Evolutionary conservation across 2,329 filamentous ascomycete genomes (phyloP).

Genomic region (Aspergillus japonicus): DNA sequence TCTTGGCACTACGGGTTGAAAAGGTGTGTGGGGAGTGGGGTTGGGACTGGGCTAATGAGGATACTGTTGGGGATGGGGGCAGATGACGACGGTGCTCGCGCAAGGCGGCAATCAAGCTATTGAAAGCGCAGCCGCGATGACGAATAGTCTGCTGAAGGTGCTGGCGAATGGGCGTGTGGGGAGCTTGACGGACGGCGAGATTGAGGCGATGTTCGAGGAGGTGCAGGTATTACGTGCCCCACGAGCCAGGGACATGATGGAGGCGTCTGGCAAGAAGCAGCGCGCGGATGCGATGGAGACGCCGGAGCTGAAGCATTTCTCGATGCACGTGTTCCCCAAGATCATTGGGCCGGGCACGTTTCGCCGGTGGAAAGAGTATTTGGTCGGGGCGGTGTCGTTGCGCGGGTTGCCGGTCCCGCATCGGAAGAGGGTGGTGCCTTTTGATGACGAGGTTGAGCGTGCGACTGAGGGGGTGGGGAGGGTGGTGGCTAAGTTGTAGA

Average conservation of each 20-base stretch:
- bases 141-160: background rate
- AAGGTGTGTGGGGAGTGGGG: too few relatives aligned
- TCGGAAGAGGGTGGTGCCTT: too few relatives aligned
- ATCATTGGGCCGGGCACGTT: too few relatives aligned
- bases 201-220: constrained; percentile 8
- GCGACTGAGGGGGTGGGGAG: background rate
- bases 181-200: background rate
- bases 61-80: background rate
- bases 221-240: constrained; percentile 4
- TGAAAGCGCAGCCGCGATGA: constrained; percentile 34
- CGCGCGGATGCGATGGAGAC: constrained; percentile 13
- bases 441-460: too few relatives aligned
- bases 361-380: too few relatives aligned
- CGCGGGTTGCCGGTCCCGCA: too few relatives aligned
- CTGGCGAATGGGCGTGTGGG: background rate
- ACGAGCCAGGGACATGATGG: background rate
- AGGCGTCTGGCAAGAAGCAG: constrained; percentile 2
- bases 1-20: too few relatives aligned
- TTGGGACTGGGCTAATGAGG: too few relatives aligned
- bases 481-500: background rate
- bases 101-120: constrained; percentile 36
- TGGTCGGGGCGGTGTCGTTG: too few relatives aligned
- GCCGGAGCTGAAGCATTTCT: constrained; percentile 7
- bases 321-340: background rate
- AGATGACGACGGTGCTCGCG: constrained; percentile 22